phyloP scores from a whole-genome alignment of 805 yeast species.

The Saturnispora halmiae region DNA sequence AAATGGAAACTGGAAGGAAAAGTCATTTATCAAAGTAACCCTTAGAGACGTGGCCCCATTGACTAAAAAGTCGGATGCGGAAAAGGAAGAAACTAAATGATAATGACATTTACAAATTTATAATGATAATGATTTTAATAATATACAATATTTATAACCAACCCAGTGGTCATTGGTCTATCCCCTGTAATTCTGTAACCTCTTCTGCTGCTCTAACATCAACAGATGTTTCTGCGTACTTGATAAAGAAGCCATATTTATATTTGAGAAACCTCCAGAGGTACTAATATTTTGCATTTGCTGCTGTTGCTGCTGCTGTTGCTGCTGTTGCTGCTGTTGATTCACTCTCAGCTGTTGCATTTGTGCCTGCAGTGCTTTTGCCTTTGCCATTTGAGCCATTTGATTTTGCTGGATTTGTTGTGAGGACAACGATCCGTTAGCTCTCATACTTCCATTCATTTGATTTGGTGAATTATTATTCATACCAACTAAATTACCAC shows the following conservation, averaged over 20 bases:
- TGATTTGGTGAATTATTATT: constrained; percentile 3
- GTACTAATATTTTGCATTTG: not conserved
- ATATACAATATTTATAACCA: not conserved
- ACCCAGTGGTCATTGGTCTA: too few relatives aligned
- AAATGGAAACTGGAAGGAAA: constrained; percentile 31
- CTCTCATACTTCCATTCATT: not conserved
- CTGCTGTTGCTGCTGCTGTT: constrained; percentile 3
- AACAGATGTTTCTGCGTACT: constrained; percentile 6
- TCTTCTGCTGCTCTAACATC: constrained; percentile 11
- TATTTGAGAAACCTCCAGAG: not conserved
- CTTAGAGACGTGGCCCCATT: constrained; percentile 32
- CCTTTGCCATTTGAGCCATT: constrained; percentile 19
- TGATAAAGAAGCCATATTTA: constrained; percentile 8
- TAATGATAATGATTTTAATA: too few relatives aligned
- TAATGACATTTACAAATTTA: not conserved
- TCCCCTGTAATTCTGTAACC: constrained; percentile 5
- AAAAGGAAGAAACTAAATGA: constrained; percentile 14
- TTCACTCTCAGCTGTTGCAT: constrained; percentile 5
- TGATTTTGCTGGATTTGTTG: constrained; percentile 10
- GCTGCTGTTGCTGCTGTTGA: constrained; percentile 12
- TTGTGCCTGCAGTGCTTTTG: constrained; percentile 16
- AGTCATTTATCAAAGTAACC: constrained; percentile 28
- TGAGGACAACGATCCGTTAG: constrained; percentile 9
- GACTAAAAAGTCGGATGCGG: constrained; percentile 32
- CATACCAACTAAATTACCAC: constrained; percentile 7